Percentiles rank a stretch among this genome's conserved stretches.
phyloP scores from a whole-genome alignment of 2,329 filamentous ascomycete species.

The Epichloe baconii region DNA sequence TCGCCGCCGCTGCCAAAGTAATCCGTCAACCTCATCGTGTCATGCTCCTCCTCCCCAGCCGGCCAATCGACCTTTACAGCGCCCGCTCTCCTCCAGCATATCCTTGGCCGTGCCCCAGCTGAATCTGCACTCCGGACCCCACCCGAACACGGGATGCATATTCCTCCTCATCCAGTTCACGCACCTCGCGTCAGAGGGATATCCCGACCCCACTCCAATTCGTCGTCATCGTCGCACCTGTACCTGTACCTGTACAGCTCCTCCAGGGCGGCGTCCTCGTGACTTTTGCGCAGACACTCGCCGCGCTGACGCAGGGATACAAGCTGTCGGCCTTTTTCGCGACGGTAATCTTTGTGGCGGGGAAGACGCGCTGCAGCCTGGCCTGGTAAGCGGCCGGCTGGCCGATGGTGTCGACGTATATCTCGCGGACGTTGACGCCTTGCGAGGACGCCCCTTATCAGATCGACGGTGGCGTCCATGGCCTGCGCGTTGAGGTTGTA shows the following conservation, averaged over 20 bases:
- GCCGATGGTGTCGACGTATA: conserved; percentile 93
- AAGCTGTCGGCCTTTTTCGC: conserved; percentile 87
- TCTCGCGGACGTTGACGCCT: conserved; percentile 73
- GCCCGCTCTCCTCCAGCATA: conserved; percentile 64
- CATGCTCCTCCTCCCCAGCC: conserved; percentile 57
- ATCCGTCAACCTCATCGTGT: conserved; percentile 58
- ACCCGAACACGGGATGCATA: conserved; percentile 90
- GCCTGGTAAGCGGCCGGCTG: conserved; percentile 72
- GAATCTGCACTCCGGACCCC: conserved; percentile 85
- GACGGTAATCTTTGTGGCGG: conserved; percentile 59
- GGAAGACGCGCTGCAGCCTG: conserved; percentile 73
- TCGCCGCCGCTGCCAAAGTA: conserved; percentile 44
- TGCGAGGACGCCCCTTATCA: conserved; percentile 67
- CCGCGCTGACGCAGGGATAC: conserved; percentile 86
- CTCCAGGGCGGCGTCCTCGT: conserved; percentile 85
- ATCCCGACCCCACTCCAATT: conserved; percentile 70
- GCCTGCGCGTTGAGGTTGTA: conserved; percentile 97
- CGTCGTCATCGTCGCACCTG: conserved; percentile 20
- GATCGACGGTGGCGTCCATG: conserved; percentile 74
- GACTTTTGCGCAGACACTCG: conserved; percentile 91
- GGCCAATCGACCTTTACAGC: conserved; percentile 77
- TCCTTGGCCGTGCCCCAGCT: conserved; percentile 95
- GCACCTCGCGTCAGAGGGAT: conserved; percentile 77
- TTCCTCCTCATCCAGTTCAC: conserved; percentile 69
- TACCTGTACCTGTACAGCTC: conserved; percentile 45